These are phyloP conservation scores for Nosema granulosis DNA, from an alignment of 371 early-diverging fungal genomes.

Conservation along the genomic window DNA sequence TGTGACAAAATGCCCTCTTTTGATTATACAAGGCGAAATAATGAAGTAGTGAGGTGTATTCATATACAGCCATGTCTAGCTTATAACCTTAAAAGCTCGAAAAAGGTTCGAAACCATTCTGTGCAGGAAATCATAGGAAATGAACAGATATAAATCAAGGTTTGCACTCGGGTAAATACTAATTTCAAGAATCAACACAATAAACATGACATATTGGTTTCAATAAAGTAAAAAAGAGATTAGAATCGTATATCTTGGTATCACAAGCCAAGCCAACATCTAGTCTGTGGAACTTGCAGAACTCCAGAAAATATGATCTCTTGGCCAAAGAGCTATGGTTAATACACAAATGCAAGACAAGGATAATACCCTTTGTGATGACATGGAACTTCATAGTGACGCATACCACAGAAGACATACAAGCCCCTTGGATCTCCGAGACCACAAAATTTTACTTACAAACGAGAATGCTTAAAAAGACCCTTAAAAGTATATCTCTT, in stretches of 20 bases:
- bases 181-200: background rate
- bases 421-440: background rate
- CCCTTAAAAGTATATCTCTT: no score
- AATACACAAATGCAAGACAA: background rate
- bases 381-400: background rate
- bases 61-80: background rate
- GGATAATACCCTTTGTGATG: background rate
- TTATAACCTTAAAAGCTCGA: background rate
- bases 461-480: no score
- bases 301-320: background rate
- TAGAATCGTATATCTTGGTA: constrained; percentile 4
- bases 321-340: background rate
- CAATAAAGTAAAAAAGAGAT: background rate
- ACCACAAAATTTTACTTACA: no score
- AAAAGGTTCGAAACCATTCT: constrained; percentile 5
- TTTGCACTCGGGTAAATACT: background rate
- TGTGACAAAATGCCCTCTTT: constrained; percentile 3
- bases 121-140: constrained; percentile 15
- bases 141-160: background rate
- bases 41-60: constrained; percentile 12
- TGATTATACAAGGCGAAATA: background rate
- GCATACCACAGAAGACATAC: background rate
- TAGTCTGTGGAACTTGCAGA: no score
- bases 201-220: constrained; percentile 3
- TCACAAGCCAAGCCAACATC: constrained; percentile 1